Conservation (phyloP, 2,329 filamentous ascomycete species). For the Phaeosphaeriaceae sp. region DNA sequence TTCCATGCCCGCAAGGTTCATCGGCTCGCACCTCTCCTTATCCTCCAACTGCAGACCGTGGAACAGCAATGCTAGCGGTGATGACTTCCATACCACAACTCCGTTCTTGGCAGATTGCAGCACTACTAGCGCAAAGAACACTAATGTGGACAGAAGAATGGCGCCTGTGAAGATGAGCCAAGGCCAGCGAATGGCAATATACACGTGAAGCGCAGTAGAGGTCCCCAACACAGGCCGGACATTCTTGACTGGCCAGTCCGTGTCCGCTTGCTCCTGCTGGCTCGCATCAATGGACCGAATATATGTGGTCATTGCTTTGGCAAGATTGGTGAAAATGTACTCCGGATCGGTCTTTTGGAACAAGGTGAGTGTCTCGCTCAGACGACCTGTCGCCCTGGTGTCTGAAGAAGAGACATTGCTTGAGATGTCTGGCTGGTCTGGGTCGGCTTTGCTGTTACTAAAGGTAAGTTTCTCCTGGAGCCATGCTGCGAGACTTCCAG, state of each 20-base stretch:
- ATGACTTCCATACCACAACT: not conserved
- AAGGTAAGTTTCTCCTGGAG: not conserved
- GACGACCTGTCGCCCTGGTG: not conserved
- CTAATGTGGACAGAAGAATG: not conserved
- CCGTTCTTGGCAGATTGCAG: not conserved
- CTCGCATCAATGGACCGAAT: not conserved
- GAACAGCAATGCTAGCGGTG: not conserved
- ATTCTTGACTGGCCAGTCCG: not conserved
- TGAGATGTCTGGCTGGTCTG: not conserved
- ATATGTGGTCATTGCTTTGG: not conserved
- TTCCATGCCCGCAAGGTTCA: not conserved
- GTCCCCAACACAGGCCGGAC: not conserved
- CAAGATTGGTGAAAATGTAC: not conserved
- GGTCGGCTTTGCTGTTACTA: not conserved
- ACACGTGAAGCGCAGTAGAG: not conserved
- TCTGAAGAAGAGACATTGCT: not conserved
- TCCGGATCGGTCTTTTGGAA: not conserved
- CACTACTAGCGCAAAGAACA: not conserved
- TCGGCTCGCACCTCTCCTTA: not conserved
- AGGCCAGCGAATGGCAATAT: not conserved
- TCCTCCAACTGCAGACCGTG: not conserved
- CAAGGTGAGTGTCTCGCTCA: not conserved
- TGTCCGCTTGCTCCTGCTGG: not conserved
- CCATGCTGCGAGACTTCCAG: not conserved
- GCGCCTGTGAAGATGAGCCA: not conserved